These are phyloP conservation scores for Paraurostyla sp. DNA, from an alignment of 73 alveolate genomes.

Conservation along the genomic window DNA sequence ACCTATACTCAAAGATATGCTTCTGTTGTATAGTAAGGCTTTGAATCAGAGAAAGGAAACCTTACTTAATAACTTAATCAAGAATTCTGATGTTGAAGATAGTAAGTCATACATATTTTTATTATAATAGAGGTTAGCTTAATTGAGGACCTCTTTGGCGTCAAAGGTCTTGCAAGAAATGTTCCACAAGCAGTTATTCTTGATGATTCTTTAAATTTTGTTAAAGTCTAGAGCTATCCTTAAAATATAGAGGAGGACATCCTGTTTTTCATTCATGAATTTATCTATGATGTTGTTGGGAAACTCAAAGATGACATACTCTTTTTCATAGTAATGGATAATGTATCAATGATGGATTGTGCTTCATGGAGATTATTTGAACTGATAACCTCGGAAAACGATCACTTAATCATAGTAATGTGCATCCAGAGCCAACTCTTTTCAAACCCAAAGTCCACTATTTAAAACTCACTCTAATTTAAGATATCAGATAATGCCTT, in stretches of 20 bases:
- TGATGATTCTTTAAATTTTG: neutral
- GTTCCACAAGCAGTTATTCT: neutral
- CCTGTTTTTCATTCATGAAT: conserved; percentile 7
- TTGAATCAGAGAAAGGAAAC: neutral
- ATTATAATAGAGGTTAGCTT: neutral
- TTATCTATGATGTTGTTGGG: neutral
- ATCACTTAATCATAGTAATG: neutral
- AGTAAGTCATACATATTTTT: neutral
- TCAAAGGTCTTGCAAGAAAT: conserved; percentile 11
- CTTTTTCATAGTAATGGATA: conserved; percentile 18
- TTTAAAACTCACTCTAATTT: neutral
- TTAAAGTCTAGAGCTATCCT: neutral
- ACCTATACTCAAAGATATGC: conserved; percentile 37
- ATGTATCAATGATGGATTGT: conserved; percentile 34
- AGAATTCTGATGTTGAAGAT: conserved; percentile 36
- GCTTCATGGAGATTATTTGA: conserved; percentile 48
- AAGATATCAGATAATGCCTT: conserved; percentile 6
- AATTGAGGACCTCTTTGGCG: conserved; percentile 23
- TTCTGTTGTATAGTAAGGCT: neutral
- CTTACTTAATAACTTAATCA: neutral
- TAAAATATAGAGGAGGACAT: conserved; percentile 33
- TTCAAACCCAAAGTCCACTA: neutral
- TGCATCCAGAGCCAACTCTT: neutral
- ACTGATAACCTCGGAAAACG: neutral
- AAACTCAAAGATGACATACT: neutral